phyloP scores from a whole-genome alignment of 2,329 filamentous ascomycete genomes.

The Cordyceps cateniannulata region DNA sequence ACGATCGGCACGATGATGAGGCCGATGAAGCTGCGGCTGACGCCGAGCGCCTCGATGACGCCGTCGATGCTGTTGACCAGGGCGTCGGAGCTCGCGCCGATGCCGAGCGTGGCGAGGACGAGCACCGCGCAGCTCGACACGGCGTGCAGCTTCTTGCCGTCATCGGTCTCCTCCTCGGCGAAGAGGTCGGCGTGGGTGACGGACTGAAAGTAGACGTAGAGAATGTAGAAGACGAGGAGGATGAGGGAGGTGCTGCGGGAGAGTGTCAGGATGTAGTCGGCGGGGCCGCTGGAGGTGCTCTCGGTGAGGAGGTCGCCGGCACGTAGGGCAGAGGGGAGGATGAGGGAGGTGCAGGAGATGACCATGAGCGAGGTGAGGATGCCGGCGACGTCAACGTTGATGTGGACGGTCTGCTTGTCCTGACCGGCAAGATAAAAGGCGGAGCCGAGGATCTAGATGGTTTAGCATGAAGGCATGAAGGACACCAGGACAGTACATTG shows the following conservation, averaged over 20 bases:
- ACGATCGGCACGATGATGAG: constrained; percentile 17
- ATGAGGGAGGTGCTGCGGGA: constrained; percentile 12
- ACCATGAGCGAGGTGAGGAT: constrained; percentile 12
- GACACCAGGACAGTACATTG: no score
- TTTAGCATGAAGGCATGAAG: neutral
- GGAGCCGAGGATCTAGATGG: constrained; percentile 6
- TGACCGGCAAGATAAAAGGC: constrained; percentile 10
- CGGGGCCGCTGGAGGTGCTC: neutral
- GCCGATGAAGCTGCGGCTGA: constrained; percentile 17
- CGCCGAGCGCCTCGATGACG: constrained; percentile 15
- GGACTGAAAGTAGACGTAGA: constrained; percentile 11
- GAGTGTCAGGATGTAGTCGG: constrained; percentile 10
- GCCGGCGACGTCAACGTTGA: constrained; percentile 11
- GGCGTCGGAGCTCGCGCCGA: constrained; percentile 20
- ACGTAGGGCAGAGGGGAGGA: constrained; percentile 8
- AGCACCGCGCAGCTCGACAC: constrained; percentile 15
- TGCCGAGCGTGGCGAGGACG: constrained; percentile 15
- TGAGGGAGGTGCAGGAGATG: constrained; percentile 10
- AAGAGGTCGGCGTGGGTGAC: constrained; percentile 11
- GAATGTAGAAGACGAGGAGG: constrained; percentile 6
- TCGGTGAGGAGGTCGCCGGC: constrained; percentile 1
- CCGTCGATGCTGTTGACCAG: constrained; percentile 20
- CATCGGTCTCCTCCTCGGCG: constrained; percentile 11
- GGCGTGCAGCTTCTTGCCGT: constrained; percentile 13
- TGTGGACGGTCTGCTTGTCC: constrained; percentile 11